Conservation (phyloP, 345 rosid species). For the Sapria himalayana region DNA sequence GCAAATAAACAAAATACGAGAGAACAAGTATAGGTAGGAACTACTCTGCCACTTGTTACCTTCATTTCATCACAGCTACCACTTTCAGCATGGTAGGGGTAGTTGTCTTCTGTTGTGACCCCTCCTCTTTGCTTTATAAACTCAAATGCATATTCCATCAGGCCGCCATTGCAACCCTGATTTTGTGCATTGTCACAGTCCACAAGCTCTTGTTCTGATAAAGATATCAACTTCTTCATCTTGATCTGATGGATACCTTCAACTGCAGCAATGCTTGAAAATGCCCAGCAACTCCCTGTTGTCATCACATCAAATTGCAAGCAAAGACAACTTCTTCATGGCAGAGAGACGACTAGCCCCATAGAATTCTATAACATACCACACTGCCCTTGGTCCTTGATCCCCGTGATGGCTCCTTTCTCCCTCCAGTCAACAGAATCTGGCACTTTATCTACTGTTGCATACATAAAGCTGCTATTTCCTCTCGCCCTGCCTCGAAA, state of each 20-base stretch:
- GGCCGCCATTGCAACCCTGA: constrained; percentile 34
- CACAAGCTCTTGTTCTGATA: constrained; percentile 54
- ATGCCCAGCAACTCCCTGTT: constrained; percentile 81
- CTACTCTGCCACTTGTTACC: constrained; percentile 3
- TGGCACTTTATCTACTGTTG: constrained; percentile 18
- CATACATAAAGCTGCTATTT: constrained; percentile 38
- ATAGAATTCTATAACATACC: constrained; percentile 22
- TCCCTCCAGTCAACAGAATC: constrained; percentile 56
- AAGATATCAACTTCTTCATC: constrained; percentile 11
- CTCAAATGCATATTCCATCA: constrained; percentile 52
- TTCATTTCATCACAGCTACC: constrained; percentile 21
- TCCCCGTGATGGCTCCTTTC: constrained; percentile 49
- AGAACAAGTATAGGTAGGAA: background rate
- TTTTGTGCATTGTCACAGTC: constrained; percentile 24
- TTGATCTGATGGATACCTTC: constrained; percentile 31
- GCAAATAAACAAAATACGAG: background rate
- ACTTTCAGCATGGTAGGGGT: constrained; percentile 32
- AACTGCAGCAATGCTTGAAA: constrained; percentile 48
- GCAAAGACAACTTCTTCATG: too few relatives aligned
- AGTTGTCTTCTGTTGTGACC: constrained; percentile 27
- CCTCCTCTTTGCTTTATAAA: constrained; percentile 32
- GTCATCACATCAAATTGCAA: constrained; percentile 1
- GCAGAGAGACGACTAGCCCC: too few relatives aligned
- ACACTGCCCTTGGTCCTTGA: constrained; percentile 79
- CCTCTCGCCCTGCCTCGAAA: constrained; percentile 21